Base-by-base conservation (phyloP, 768 basidiomycete genomes). In the Naematelia encephala region DNA sequence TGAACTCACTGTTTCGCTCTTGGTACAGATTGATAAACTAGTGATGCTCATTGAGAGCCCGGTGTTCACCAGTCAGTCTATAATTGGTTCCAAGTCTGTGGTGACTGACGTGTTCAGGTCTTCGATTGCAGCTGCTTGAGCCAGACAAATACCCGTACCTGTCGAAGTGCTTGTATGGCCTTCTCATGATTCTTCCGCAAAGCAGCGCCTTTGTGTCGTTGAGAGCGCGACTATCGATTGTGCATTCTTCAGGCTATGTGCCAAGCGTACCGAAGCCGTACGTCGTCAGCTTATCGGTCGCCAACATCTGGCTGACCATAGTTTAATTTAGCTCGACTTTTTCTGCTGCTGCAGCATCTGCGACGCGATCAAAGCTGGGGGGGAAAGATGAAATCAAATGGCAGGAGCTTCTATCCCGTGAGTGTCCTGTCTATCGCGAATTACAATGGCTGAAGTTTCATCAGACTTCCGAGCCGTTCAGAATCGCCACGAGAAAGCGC, bases 31-130 rank as follows among this genome's bases (percentile, higher is more conserved):
- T 16, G 96, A 98, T 79, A 97, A 96, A 73, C 84, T 99, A 5
- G 96, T 99, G 10, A 94, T 98, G 75, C 82, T 99, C 1, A 93
- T 99, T 60, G 96, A 99, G 76, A 94, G 91, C 0, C 96, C 96
- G 0, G 93, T 98, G 8, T 99, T 99, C 76, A 99, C 96, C 52
- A 96, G 96, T 92, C 69, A 72, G 84, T 16, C 1, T 13, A 16
- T 23, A 45, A 23, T 34, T 56, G 51, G 34, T 19, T 25, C 30
- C 19, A 34, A 5, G 8, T 25, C 11, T 16, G 34, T 29, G n/a
- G 12, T 2, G 25, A 34, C 51, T 54, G 26, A 43, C 25, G 21
- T 29, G 5, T 3, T 1, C 54, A 80, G 79, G 79, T 22, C 74
- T 81, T 12, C 90, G 96, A 13, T 80, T 99, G 1, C 96, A 99